Conservation (phyloP, 768 basidiomycete species). For the Boletus subcaerulescens region DNA sequence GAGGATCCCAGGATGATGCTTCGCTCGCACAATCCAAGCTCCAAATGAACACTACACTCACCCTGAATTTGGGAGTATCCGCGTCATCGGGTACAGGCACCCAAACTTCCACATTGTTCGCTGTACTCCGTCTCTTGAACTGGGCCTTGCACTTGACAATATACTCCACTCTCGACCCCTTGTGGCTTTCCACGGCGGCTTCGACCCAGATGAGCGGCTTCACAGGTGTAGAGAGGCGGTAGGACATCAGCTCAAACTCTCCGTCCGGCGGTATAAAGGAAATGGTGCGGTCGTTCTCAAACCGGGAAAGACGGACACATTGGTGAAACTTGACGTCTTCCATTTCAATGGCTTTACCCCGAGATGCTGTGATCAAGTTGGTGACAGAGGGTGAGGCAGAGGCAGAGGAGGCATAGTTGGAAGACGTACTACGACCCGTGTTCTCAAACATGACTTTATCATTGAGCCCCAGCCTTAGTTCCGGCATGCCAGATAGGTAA, state of each 20-base stretch:
- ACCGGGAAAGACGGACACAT: constrained; percentile 94
- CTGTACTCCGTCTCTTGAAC: constrained; percentile 94
- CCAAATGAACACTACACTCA: constrained; percentile 29
- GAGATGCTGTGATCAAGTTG: constrained; percentile 32
- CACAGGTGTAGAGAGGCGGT: constrained; percentile 93
- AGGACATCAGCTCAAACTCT: constrained; percentile 98
- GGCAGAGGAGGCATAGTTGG: background rate
- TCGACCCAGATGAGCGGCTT: constrained; percentile 96
- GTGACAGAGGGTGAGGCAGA: background rate
- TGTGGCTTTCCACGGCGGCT: constrained; percentile 92
- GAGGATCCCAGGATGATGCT: background rate
- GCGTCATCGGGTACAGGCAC: constrained; percentile 99
- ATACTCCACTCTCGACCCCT: constrained; percentile 91
- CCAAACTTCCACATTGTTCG: constrained; percentile 98
- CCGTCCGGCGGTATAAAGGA: constrained; percentile 99
- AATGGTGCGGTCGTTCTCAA: constrained; percentile 98
- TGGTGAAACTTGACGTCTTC: constrained; percentile 99
- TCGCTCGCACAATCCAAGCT: no score
- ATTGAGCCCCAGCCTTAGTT: constrained; percentile 90
- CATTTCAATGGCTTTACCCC: constrained; percentile 99
- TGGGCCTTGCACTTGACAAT: constrained; percentile 96
- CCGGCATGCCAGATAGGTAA: constrained; percentile 99
- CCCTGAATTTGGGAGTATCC: constrained; percentile 95
- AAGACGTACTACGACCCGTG: constrained; percentile 82
- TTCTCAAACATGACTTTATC: constrained; percentile 99